These are phyloP conservation scores for Candida ovalis DNA, from an alignment of 805 yeast species.

Conservation along the genomic window DNA sequence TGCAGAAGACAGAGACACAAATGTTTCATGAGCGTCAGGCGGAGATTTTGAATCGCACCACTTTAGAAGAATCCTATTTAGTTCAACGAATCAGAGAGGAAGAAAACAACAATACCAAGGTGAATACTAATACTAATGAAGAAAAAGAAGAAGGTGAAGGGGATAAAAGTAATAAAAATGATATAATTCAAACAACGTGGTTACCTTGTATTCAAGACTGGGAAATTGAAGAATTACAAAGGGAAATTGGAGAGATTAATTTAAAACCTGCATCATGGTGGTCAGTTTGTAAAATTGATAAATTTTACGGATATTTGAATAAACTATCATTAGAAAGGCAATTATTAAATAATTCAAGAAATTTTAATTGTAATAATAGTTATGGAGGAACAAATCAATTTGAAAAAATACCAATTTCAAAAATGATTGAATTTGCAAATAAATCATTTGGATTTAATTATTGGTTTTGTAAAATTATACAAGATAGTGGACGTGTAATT, in stretches of 20 bases:
- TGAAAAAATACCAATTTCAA: slow-evolving; percentile 16
- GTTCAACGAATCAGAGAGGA: background rate
- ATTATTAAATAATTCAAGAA: background rate
- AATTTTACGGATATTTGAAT: slow-evolving; percentile 16
- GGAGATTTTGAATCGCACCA: background rate
- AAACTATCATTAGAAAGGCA: slow-evolving; percentile 12
- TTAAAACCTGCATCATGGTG: slow-evolving; percentile 25
- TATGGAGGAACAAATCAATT: slow-evolving; percentile 8
- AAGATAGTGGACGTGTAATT: slow-evolving; percentile 15
- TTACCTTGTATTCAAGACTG: slow-evolving; percentile 18
- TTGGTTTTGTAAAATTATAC: slow-evolving; percentile 40
- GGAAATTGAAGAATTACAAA: slow-evolving; percentile 23
- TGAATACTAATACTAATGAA: background rate
- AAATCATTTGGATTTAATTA: slow-evolving; percentile 49
- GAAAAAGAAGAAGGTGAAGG: background rate
- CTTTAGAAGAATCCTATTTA: background rate
- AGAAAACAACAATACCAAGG: background rate
- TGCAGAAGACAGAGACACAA: background rate
- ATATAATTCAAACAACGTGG: slow-evolving; percentile 10
- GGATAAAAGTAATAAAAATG: background rate
- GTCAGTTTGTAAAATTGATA: slow-evolving; percentile 22
- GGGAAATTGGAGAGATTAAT: slow-evolving; percentile 14
- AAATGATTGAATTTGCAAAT: slow-evolving; percentile 38
- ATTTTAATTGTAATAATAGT: background rate
- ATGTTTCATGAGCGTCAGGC: background rate